A percentile compares a stretch with the other conserved stretches of the same genome.
These are phyloP conservation scores for Teratosphaeria zuluensis DNA, from an alignment of 2,329 filamentous ascomycete genomes.

Conservation along the genomic window DNA sequence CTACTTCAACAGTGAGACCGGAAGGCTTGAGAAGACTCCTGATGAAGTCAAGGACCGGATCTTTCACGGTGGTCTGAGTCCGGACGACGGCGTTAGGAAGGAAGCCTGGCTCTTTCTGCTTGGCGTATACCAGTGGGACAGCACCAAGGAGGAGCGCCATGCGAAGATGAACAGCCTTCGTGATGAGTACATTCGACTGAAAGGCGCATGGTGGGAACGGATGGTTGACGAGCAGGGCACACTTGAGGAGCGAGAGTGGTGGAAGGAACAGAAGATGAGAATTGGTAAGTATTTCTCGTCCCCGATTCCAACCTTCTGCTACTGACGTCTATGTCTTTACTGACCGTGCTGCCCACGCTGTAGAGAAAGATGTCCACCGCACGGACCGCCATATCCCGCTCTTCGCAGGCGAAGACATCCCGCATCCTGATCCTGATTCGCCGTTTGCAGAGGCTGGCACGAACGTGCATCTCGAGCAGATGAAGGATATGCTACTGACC, in stretches of 20 bases:
- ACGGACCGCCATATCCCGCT: slow-evolving; percentile 93
- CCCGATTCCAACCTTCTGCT: slow-evolving; percentile 7
- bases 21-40: slow-evolving; percentile 65
- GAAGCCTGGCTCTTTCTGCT: slow-evolving; percentile 94
- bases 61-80: slow-evolving; percentile 84
- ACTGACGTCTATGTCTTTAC: slow-evolving; percentile 20
- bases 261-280: slow-evolving; percentile 84
- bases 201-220: slow-evolving; percentile 92
- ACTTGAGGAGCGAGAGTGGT: slow-evolving; percentile 82
- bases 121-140: slow-evolving; percentile 89
- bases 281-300: slow-evolving; percentile 60
- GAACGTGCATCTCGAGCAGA: slow-evolving; percentile 94
- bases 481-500: slow-evolving; percentile 97
- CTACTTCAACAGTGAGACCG: slow-evolving; percentile 71
- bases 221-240: slow-evolving; percentile 74
- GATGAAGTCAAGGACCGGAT: slow-evolving; percentile 97
- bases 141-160: slow-evolving; percentile 72
- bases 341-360: slow-evolving; percentile 40
- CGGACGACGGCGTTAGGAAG: slow-evolving; percentile 85
- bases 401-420: slow-evolving; percentile 91
- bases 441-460: slow-evolving; percentile 89
- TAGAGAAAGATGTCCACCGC: slow-evolving; percentile 97
- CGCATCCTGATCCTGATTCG: slow-evolving; percentile 90
- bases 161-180: slow-evolving; percentile 74
- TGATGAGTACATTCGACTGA: slow-evolving; percentile 89